Evolutionary conservation across 495 filamentous ascomycete genomes (phyloP), one percentile per base, ranked within the genome.

Genomic region (Penicillium robsamsonii): DNA sequence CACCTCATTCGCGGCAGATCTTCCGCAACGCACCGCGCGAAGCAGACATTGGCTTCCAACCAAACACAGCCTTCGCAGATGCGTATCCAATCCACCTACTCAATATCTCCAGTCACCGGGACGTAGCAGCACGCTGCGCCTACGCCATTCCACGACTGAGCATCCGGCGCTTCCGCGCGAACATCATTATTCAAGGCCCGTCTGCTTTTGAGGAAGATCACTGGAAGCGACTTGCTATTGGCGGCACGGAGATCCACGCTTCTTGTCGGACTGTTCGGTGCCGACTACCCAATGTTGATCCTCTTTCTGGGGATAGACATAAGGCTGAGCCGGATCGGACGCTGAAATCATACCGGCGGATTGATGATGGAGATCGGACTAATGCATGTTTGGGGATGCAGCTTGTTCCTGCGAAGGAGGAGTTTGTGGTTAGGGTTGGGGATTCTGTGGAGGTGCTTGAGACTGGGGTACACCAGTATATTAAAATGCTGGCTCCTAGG

Each of bases 11-110:
- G 22, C 79, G 93, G 30, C 71, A 88, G 58, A 88, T 96, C 15
- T 84, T 84, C 63, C 81, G 90, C 66, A 87, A 84, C 66, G 91
- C 91, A 6, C 92, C 92, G 0, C 76, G 68, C n/a, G 81, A 82
- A 61, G 79, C 82, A 27, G 75, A 81, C 11, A 69, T 89, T 0
- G 89, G 90, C 2, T 92, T 89, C 64, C 88, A 94, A 62, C 82
- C 90, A 5, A 79, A 83, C 10, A 85, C 87, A 0, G 89, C 88
- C 56, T 96, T 96, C 65, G 85, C 87, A 52, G 93, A 97, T 71
- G 86, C 91, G 69, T 97, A 94, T 68, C 91, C 93, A 4, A 73
- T 97, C 29, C 90, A 96, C 63, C 68, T 96, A 8, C 70, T 95
- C 33, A 93, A 84, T 57, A 74, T 96, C 10, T 76, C 85, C 41